Evolutionary conservation across 2,329 filamentous ascomycete species (phyloP).

Genomic region (Scedosporium boydii): DNA sequence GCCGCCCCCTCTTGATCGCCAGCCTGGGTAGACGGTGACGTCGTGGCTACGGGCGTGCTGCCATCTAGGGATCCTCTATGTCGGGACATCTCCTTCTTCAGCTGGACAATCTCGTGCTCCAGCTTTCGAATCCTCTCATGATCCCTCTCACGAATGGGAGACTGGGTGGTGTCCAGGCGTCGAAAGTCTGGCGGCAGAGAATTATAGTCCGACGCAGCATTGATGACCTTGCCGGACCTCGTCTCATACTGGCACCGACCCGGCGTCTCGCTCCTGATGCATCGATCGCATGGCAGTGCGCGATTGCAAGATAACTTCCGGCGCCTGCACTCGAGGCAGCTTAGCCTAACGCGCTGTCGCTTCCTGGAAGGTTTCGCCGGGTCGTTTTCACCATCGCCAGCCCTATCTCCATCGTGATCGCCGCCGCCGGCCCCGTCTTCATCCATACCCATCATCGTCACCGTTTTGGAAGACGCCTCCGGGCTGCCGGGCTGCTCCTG

Average conservation of each 20-base stretch:
- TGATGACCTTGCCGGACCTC: conserved; percentile 40
- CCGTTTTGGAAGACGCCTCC: not conserved
- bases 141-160: conserved; percentile 34
- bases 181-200: conserved; percentile 31
- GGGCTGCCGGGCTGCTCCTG: not conserved
- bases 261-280: conserved; percentile 51
- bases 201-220: conserved; percentile 28
- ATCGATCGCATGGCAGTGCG: conserved; percentile 52
- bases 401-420: not conserved
- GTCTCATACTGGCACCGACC: conserved; percentile 52
- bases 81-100: conserved; percentile 41
- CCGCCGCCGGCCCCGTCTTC: not conserved
- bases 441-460: not conserved
- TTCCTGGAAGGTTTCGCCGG: conserved; percentile 25
- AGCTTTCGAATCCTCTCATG: conserved; percentile 49
- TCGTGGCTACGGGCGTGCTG: conserved; percentile 37
- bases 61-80: conserved; percentile 35
- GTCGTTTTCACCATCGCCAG: not conserved
- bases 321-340: conserved; percentile 50
- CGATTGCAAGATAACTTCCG: conserved; percentile 53
- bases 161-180: conserved; percentile 29
- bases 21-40: conserved; percentile 35
- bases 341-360: conserved; percentile 48
- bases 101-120: conserved; percentile 48
- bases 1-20: conserved; percentile 27